A percentile compares a stretch with the other conserved stretches of the same genome.
Conservation (phyloP, 2,329 filamentous ascomycete genomes). For the Nectriaceae sp. region DNA sequence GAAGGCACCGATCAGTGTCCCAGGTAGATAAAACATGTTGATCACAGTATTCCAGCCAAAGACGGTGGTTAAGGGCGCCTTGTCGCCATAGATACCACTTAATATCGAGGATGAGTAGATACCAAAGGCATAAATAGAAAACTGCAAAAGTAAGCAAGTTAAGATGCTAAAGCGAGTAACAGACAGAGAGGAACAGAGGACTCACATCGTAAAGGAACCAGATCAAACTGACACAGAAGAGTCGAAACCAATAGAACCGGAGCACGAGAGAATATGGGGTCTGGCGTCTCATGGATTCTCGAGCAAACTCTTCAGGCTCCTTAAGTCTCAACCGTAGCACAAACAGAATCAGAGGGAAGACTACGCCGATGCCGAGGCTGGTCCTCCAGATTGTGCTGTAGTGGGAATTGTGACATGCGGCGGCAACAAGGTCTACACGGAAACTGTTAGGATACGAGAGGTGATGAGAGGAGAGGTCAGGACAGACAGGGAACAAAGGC, state of each 20-base stretch:
- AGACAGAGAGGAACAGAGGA: slow-evolving; percentile 4
- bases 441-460: fast-evolving
- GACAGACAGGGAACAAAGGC: slow-evolving; percentile 67
- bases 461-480: not conserved
- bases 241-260: slow-evolving; percentile 72
- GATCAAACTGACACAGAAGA: slow-evolving; percentile 70
- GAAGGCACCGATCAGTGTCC: slow-evolving; percentile 75
- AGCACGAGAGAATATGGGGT: slow-evolving; percentile 58
- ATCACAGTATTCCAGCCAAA: slow-evolving; percentile 90
- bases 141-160: slow-evolving; percentile 42
- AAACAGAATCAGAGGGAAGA: slow-evolving; percentile 75
- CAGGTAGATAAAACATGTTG: slow-evolving; percentile 87
- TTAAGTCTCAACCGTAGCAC: slow-evolving; percentile 71
- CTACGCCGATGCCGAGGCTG: slow-evolving; percentile 73
- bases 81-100: slow-evolving; percentile 59
- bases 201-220: slow-evolving; percentile 82
- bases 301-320: slow-evolving; percentile 77
- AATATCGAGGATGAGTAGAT: slow-evolving; percentile 83
- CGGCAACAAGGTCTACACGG: slow-evolving; percentile 49
- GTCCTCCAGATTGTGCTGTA: slow-evolving; percentile 79
- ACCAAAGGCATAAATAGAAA: slow-evolving; percentile 80
- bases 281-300: slow-evolving; percentile 65
- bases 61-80: slow-evolving; percentile 68
- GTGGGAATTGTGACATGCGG: slow-evolving; percentile 60
- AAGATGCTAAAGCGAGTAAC: not conserved